These are phyloP conservation scores for Macadamia tetraphylla DNA, from an alignment of 164 flowering plant species.

Conservation along the genomic window DNA sequence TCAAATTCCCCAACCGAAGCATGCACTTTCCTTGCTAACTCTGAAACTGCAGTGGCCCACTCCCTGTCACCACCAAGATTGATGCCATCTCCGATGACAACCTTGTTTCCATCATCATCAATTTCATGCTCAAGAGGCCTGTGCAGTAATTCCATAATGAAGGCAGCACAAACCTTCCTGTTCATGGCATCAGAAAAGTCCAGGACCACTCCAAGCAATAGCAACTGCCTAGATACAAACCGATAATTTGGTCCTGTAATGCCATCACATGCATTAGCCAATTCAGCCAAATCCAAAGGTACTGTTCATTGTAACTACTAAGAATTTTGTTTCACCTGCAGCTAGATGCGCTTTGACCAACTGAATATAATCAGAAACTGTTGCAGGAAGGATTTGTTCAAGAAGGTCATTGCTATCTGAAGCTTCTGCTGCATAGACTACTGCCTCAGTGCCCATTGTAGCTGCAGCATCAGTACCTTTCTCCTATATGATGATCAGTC, in stretches of 20 bases:
- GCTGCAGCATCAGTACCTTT: slow-evolving; percentile 94
- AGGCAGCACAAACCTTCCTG: slow-evolving; percentile 64
- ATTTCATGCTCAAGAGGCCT: slow-evolving; percentile 74
- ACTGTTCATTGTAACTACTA: background rate
- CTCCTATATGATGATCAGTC: slow-evolving; percentile 33
- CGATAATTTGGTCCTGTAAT: slow-evolving; percentile 69
- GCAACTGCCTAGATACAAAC: slow-evolving; percentile 79
- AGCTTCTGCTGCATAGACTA: slow-evolving; percentile 93
- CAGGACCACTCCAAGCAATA: slow-evolving; percentile 81
- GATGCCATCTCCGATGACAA: slow-evolving; percentile 87
- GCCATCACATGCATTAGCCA: slow-evolving; percentile 12
- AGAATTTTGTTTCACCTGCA: slow-evolving; percentile 53
- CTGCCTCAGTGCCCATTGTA: slow-evolving; percentile 82
- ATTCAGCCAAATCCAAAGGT: slow-evolving; percentile 1
- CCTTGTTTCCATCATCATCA: slow-evolving; percentile 66
- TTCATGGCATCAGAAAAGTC: slow-evolving; percentile 87
- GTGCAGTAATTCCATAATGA: slow-evolving; percentile 62
- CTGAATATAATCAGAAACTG: slow-evolving; percentile 70
- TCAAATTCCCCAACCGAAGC: slow-evolving; percentile 84
- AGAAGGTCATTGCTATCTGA: slow-evolving; percentile 80
- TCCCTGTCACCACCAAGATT: slow-evolving; percentile 90
- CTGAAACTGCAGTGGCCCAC: slow-evolving; percentile 84
- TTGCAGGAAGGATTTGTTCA: slow-evolving; percentile 77
- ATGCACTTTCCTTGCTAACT: slow-evolving; percentile 68
- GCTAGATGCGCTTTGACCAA: slow-evolving; percentile 78